Percentiles rank a stretch among this genome's conserved stretches.
These are phyloP conservation scores for Alternaria conjuncta DNA, from an alignment of 2,329 filamentous ascomycete species.

Conservation along the genomic window DNA sequence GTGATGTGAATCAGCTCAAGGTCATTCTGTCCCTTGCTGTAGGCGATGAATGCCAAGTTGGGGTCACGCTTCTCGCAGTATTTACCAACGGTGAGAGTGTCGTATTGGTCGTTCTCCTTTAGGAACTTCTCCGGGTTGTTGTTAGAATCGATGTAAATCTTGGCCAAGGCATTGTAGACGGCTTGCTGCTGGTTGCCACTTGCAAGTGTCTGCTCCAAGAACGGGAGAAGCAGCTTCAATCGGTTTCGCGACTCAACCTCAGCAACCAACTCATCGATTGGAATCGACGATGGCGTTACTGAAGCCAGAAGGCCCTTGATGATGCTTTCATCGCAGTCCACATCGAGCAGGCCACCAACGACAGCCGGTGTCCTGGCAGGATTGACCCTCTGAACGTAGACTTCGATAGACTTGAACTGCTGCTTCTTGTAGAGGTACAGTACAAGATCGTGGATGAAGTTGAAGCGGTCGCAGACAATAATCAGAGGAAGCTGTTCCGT, in stretches of 20 bases:
- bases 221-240: constrained; percentile 91
- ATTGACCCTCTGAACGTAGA: constrained; percentile 97
- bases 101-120: constrained; percentile 96
- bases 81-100: constrained; percentile 89
- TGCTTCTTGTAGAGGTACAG: constrained; percentile 98
- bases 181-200: constrained; percentile 94
- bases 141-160: constrained; percentile 99
- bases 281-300: constrained; percentile 82
- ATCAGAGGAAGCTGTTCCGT: constrained; percentile 94
- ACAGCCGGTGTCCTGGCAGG: constrained; percentile 89
- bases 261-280: constrained; percentile 89
- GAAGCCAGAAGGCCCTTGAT: constrained; percentile 91
- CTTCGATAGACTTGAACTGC: constrained; percentile 98
- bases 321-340: constrained; percentile 95
- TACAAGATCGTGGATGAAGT: constrained; percentile 96
- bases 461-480: constrained; percentile 99
- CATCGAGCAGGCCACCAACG: constrained; percentile 89
- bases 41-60: constrained; percentile 92
- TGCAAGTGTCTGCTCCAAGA: constrained; percentile 90
- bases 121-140: constrained; percentile 98
- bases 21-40: constrained; percentile 96
- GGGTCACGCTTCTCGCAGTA: constrained; percentile 99
- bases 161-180: constrained; percentile 94
- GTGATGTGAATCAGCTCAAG: constrained; percentile 96
- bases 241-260: constrained; percentile 97